These are phyloP conservation scores for Rosa chinensis DNA, from an alignment of 306 rosid genomes.

Conservation along the genomic window DNA sequence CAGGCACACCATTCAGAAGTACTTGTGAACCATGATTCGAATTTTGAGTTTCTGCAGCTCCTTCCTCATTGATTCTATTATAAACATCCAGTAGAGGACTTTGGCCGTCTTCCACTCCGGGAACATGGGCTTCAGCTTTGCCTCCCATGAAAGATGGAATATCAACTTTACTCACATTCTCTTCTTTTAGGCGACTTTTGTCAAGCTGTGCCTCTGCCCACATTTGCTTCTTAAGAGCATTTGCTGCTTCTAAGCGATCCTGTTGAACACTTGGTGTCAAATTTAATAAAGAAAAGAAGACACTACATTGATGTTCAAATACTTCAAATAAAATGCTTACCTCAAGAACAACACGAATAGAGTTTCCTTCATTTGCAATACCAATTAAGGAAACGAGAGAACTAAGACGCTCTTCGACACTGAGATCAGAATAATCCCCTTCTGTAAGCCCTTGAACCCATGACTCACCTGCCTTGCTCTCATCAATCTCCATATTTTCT, in stretches of 20 bases:
- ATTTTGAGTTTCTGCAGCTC: slow-evolving; percentile 62
- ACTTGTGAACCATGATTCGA: slow-evolving; percentile 39
- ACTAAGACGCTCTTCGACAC: slow-evolving; percentile 90
- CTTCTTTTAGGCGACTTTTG: slow-evolving; percentile 85
- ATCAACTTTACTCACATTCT: slow-evolving; percentile 56
- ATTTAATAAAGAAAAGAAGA: slow-evolving; percentile 18
- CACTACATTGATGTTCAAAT: neutral
- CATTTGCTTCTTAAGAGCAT: slow-evolving; percentile 98
- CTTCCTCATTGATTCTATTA: slow-evolving; percentile 50
- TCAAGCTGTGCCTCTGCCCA: slow-evolving; percentile 98
- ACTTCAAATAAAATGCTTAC: slow-evolving; percentile 36
- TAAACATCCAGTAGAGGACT: slow-evolving; percentile 74
- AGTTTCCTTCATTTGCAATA: slow-evolving; percentile 97
- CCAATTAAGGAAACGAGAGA: slow-evolving; percentile 85
- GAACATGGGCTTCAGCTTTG: slow-evolving; percentile 62
- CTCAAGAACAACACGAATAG: slow-evolving; percentile 92
- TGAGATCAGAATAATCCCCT: slow-evolving; percentile 91
- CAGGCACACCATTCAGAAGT: slow-evolving; percentile 37
- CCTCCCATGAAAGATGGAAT: slow-evolving; percentile 48
- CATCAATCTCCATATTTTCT: slow-evolving; percentile 95
- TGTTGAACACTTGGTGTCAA: slow-evolving; percentile 42
- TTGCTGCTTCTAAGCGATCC: slow-evolving; percentile 99
- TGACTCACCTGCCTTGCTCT: slow-evolving; percentile 89
- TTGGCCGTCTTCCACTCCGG: slow-evolving; percentile 65
- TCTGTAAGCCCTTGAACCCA: slow-evolving; percentile 98